These are phyloP conservation scores for Neostapfia colusana DNA, from an alignment of 176 grass and related monocot genomes.

Conservation along the genomic window DNA sequence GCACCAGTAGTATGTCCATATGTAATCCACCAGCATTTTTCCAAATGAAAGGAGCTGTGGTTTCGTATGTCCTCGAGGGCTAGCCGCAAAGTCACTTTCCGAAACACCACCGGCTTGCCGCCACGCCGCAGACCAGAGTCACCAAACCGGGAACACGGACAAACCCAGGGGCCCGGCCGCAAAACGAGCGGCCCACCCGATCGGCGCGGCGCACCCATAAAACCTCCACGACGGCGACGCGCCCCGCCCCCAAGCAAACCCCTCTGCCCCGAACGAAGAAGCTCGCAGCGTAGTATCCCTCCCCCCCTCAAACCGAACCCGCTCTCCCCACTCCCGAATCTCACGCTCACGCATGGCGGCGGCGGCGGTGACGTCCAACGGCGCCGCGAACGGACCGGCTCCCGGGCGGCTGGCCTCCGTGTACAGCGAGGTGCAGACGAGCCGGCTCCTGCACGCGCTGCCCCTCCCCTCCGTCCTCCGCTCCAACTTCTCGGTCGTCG, in stretches of 20 bases:
- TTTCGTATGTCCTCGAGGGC: too few relatives aligned
- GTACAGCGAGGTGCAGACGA: constrained; percentile 96
- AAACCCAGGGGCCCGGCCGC: constrained; percentile 37
- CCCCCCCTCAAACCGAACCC: neutral
- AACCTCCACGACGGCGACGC: constrained; percentile 28
- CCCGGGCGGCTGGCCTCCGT: constrained; percentile 62
- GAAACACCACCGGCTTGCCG: neutral
- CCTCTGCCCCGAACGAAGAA: neutral
- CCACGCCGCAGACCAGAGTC: neutral
- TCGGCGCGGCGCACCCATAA: constrained; percentile 28
- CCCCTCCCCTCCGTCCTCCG: constrained; percentile 79
- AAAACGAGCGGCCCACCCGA: constrained; percentile 13
- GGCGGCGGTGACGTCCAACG: constrained; percentile 60
- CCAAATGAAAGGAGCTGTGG: too few relatives aligned
- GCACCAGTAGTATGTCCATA: too few relatives aligned
- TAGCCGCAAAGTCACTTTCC: too few relatives aligned
- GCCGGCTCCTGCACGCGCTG: constrained; percentile 70
- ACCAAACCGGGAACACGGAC: neutral
- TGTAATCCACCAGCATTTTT: too few relatives aligned
- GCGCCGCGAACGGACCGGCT: constrained; percentile 30
- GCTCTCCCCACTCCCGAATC: constrained; percentile 1
- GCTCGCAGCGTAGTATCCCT: constrained; percentile 36
- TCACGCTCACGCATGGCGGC: constrained; percentile 39
- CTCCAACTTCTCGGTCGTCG: constrained; percentile 52
- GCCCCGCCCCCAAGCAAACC: neutral